Base-by-base conservation (phyloP, 768 basidiomycete species). In the Saitozyma sp. region DNA sequence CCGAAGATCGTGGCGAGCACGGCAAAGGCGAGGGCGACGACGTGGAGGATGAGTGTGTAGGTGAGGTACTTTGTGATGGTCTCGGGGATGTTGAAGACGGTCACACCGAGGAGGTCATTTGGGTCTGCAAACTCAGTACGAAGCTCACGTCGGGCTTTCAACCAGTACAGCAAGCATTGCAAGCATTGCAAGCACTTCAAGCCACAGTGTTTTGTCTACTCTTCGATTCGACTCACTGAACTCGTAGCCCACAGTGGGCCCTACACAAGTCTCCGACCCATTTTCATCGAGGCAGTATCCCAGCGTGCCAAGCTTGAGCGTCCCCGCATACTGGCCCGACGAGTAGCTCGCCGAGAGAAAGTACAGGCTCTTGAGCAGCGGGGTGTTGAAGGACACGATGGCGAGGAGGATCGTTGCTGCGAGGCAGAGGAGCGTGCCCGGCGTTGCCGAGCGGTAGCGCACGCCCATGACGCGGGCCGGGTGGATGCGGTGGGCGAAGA, bases 31-130 rank as follows among this genome's bases (percentile, higher is more conserved):
- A 97, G 86, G 14, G 91, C 95, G 61, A 92, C 87, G 63, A 96
- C 86, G 76, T 98, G 94, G 14, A 98, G 84, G 66, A 97, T 86
- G 67, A 99, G 87, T 20, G 87, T 88, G 73, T 95, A 95, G 9
- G 96, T 98, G 75, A 97, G 82, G 91, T 94, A 97, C 82, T 96
- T 95, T 64, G 93, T 89, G 54, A 76, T 66, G 7, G 91, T 85
- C 59, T 86, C 82, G 1, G 93, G 92, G 55, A 97, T 90, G 68
- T 91, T 78, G 59, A 94, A 80, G 37, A 82, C 70, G 77, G 91
- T 84, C 17, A 79, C 63, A 7, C 88, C 90, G 40, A 96, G 86
- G 1, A 97, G 84, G 43, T 82, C 75, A 71, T 93, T 91, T 68
- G 94, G 86, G 70, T 97, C 92, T 94, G 63, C 29, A 55, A 50